Base-by-base conservation (phyloP, 2,329 filamentous ascomycete genomes). In the Fusarium sp. region DNA sequence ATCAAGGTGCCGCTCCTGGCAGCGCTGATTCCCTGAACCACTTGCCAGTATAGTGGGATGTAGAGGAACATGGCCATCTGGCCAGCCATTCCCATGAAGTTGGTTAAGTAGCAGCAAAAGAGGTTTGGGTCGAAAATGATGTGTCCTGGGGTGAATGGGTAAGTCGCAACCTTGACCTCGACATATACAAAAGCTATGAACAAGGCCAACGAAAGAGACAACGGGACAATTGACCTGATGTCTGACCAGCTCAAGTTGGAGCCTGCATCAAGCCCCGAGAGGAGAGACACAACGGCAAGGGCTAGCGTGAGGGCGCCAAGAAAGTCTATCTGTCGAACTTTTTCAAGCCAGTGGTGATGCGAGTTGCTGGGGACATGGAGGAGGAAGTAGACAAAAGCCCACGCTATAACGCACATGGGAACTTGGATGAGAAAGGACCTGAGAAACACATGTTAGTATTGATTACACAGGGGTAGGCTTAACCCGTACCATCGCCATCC, bases 31-130 rank as follows among this genome's bases (percentile, higher is more conserved):
- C 89, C 90, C 58, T 92, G 86, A 1, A 92, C 91, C 6, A 92
- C 93, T 82, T 96, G 94, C 82, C 93, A 94, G 82, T 93, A 94
- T 3, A 96, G 85, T 1, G 94, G 93, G 18, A 94, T 84, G 82
- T 94, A 94, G 84, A 94, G 96, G 5, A 93, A 74, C 1, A 88
- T 83, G 0, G 89, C 88, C 78, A 86, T 83, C 68, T 87, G 83
- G 14, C 88, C 91, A 1, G 87, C 90, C 62, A 93, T 88, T 60
- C 88, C 87, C 81, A 94, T 94, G 83, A 95, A 94, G 81, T 95
- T 95, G 80, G 90, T 90, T 2, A 91, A 82, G 76, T 93, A 95
- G 79, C 89, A 90, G 3, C 92, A 89, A 59, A 94, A 87, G 30
- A 95, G 86, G 7, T 87, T 88, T 7, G 87, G 86, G 78, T 93